phyloP scores from a whole-genome alignment of 768 basidiomycete species.

The Tricholoma flavovirens region DNA sequence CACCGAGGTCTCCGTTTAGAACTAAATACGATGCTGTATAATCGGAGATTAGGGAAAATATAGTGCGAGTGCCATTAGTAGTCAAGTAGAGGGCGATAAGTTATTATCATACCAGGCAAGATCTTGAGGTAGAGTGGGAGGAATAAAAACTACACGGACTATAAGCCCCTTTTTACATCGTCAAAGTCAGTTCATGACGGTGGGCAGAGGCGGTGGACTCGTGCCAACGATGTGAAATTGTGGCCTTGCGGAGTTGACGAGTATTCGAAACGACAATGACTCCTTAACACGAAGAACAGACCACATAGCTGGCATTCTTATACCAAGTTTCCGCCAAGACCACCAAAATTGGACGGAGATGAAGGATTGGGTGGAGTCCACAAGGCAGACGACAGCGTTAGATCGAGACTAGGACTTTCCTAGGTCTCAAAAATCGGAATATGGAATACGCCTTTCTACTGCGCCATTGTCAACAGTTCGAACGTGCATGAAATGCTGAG shows the following conservation, averaged over 20 bases:
- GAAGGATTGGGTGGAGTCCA: neutral
- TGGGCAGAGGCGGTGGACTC: neutral
- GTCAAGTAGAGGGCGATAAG: neutral
- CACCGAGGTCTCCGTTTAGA: neutral
- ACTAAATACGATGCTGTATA: neutral
- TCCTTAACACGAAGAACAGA: neutral
- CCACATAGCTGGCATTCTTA: neutral
- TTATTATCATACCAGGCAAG: neutral
- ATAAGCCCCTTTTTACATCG: neutral
- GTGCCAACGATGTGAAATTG: neutral
- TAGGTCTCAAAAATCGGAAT: neutral
- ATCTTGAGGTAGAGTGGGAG: neutral
- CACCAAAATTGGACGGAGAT: neutral
- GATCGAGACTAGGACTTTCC: neutral
- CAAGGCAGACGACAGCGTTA: neutral
- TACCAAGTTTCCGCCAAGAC: neutral
- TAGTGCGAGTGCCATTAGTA: neutral
- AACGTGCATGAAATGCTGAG: neutral
- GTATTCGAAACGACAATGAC: neutral
- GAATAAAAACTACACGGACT: too few relatives aligned
- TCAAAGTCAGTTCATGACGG: neutral
- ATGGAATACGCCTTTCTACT: neutral
- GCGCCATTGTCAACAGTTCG: neutral
- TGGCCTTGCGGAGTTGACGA: neutral
- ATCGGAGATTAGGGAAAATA: neutral